These are phyloP conservation scores for Cryphonectria carpinicola DNA, from an alignment of 2,329 filamentous ascomycete species.

Conservation along the genomic window DNA sequence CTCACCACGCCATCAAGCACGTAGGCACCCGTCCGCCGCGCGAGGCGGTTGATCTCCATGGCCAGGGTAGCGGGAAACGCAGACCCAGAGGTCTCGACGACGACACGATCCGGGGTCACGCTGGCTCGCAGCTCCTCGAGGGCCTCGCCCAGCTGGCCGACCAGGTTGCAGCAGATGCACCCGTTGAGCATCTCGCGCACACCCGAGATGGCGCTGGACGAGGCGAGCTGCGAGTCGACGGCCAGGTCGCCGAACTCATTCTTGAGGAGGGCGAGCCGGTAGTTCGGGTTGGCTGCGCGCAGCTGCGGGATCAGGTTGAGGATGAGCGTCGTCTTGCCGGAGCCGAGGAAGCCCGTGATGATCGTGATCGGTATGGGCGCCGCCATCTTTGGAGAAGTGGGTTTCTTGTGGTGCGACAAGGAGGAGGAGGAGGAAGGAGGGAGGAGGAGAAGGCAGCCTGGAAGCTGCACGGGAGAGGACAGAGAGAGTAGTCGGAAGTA, in stretches of 20 bases:
- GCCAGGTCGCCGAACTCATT: conserved; percentile 98
- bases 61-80: conserved; percentile 89
- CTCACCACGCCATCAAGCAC: conserved; percentile 84
- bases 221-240: conserved; percentile 88
- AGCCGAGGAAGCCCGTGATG: conserved; percentile 93
- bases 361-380: conserved; percentile 87
- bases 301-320: conserved; percentile 94
- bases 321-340: conserved; percentile 94
- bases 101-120: conserved; percentile 75
- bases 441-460: not conserved
- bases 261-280: conserved; percentile 92
- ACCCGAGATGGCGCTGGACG: conserved; percentile 80
- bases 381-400: conserved; percentile 49
- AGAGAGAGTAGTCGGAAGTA: not conserved
- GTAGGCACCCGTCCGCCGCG: conserved; percentile 70
- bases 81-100: conserved; percentile 90
- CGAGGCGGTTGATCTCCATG: conserved; percentile 84
- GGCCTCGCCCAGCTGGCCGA: conserved; percentile 84
- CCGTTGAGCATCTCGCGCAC: conserved; percentile 94
- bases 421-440: too few species aligned
- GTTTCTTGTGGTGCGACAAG: not conserved
- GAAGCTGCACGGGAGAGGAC: not conserved
- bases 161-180: conserved; percentile 98
- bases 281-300: conserved; percentile 67
- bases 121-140: conserved; percentile 70